phyloP scores from a whole-genome alignment of 1,139 yeast genomes.

The Candida smagusa region DNA sequence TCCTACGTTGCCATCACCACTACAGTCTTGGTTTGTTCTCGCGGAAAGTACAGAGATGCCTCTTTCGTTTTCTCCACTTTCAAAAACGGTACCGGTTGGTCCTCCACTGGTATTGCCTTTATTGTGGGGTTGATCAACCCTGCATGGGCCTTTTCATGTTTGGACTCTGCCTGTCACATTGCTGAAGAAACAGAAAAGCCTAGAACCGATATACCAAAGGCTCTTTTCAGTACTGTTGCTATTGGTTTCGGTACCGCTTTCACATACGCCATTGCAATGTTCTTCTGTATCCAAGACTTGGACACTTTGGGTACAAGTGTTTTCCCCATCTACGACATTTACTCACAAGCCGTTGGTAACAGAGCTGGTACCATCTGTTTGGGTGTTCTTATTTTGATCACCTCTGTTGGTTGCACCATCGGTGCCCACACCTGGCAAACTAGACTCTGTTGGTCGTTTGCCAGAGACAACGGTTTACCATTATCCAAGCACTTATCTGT shows the following conservation, averaged over 20 bases:
- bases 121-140: conserved; percentile 67
- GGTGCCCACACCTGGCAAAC: conserved; percentile 78
- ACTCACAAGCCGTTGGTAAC: conserved; percentile 53
- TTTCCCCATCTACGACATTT: conserved; percentile 62
- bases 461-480: conserved; percentile 59
- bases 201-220: conserved; percentile 58
- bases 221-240: conserved; percentile 62
- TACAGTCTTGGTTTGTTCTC: conserved; percentile 53
- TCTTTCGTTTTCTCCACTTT: conserved; percentile 60
- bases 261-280: conserved; percentile 58
- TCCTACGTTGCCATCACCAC: conserved; percentile 56
- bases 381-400: conserved; percentile 54
- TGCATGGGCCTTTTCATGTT: conserved; percentile 67
- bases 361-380: conserved; percentile 59
- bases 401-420: conserved; percentile 69
- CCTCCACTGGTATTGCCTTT: conserved; percentile 55
- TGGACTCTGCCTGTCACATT: conserved; percentile 69
- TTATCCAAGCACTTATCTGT: conserved; percentile 39
- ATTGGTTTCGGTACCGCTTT: conserved; percentile 65
- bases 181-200: conserved; percentile 64
- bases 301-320: conserved; percentile 51
- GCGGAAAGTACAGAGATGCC: conserved; percentile 54
- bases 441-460: conserved; percentile 72
- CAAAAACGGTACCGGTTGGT: conserved; percentile 66
- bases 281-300: conserved; percentile 55